Evolutionary conservation across 805 yeast species (phyloP), one percentile per base, ranked within the genome.

Genomic region (Pichia thaimueangensis): DNA sequence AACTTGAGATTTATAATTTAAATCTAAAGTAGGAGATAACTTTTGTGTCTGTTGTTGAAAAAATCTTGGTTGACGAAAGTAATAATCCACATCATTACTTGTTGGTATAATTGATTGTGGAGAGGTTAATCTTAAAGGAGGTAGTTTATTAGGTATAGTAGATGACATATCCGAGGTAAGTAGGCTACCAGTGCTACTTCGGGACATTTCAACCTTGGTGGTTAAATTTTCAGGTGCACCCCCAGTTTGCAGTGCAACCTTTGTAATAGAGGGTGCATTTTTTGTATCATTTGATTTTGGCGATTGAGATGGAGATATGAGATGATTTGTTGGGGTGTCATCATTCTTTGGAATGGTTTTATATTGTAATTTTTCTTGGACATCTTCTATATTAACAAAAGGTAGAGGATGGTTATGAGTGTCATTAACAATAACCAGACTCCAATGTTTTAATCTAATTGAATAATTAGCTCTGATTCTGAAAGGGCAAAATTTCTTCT

Each of bases 391-490:
- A 17, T 32, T 28, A 5, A 40, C 23, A 11, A 10, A 53, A 23
- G 15, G 27, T 22, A 73, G 43, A 2, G 67, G 65, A 55, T 80
- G 87, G 48, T 81, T 73, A 58, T 80, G 87, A 5, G 58, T 57
- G 49, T 76, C 80, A 57, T 76, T 75, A 29, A 80, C 70, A 15
- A 80, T 74, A 17, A 76, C 82, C 25, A 80, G 63, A 13, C 76
- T 65, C 87, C 87, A 80, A 42, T 64, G 61, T 45, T 68, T 63
- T 28, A 73, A 65, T 47, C 78, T 62, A 10, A 74, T 49, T 1
- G 80, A 73, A 52, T 64, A 78, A 49, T 80, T 78, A 2, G 86
- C 86, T 42, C 87, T 59, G 33, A 80, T 69, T 55, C 82, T 66
- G 53, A 80, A 80, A 2, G 86, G 86, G 53, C 86, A 80, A 28